Evolutionary conservation across 2,329 filamentous ascomycete species (phyloP), one percentile per base, ranked within the genome.

Genomic region (Drechslerella dactyloides): DNA sequence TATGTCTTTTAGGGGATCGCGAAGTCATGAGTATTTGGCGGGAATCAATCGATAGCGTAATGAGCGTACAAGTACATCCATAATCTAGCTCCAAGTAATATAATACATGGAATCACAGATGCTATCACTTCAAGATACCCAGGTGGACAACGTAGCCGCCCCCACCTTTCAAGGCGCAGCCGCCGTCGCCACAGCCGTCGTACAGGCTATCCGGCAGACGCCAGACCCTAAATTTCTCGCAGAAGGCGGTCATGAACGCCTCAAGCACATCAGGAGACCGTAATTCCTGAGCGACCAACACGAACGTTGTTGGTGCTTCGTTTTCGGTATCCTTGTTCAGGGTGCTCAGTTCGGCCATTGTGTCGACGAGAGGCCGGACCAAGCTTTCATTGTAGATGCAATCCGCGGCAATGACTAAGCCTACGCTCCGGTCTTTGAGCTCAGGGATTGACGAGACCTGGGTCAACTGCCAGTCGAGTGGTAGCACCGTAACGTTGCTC

Each of bases 361-460:
- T 90, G 76, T 88, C 85, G n/a, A 94, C 90, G 54, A 97, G 85
- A 0, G 93, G 91, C 48, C 85, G 82, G 23, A 97, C 86, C 1
- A 97, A 84, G 1, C 89, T 86, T 75, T 96, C 90, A 80, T 97
- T 99, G 82, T 96, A 99, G 75, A 99, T 89, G 79, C 93, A 97
- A 79, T 99, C 94, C 78, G 91, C 96, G 2, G 92, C 91, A 37
- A 97, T 79, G 10, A 97, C 82, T 13, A 87, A 80, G 76, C 96
- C 89, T 75, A 94, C 89, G 65, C 84, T 83, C 76, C 75, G 77
- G 50, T 73, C 77, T 65, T 44, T 78, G 61, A 15, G 23, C 15
- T 73, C 69, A 4, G 69, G 69, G 17, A 66, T 60, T 5, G 61
- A 68, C 30, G 81, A 84, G 8, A 88, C 83, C 52, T 83, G 79